phyloP scores from a whole-genome alignment of 495 filamentous ascomycete species.

The Xylaria palmicola region DNA sequence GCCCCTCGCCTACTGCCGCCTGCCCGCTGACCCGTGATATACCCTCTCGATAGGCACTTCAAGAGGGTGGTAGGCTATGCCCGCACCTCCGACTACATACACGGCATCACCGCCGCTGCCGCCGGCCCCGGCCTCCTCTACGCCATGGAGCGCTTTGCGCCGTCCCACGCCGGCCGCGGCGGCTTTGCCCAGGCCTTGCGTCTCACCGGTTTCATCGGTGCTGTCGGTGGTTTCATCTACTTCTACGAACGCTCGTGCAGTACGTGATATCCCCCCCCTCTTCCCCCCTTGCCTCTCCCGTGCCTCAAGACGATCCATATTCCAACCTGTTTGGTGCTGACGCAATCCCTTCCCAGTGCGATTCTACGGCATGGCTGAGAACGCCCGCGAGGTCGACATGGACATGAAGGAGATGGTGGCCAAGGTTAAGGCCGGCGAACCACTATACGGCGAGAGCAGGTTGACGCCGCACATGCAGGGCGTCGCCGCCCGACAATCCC shows the following conservation, averaged over 20 bases:
- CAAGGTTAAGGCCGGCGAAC: slow-evolving; percentile 86
- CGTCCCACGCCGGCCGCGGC: slow-evolving; percentile 75
- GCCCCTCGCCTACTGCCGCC: neutral
- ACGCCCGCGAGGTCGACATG: slow-evolving; percentile 85
- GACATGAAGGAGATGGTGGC: slow-evolving; percentile 98
- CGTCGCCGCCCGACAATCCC: slow-evolving; percentile 85
- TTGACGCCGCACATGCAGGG: slow-evolving; percentile 88
- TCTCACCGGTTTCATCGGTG: slow-evolving; percentile 65
- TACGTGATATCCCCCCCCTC: slow-evolving; percentile 35
- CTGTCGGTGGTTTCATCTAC: slow-evolving; percentile 72
- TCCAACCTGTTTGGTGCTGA: neutral
- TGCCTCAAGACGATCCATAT: neutral
- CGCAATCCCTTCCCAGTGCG: slow-evolving; percentile 56
- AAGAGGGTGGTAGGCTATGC: slow-evolving; percentile 85
- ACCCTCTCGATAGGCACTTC: slow-evolving; percentile 67
- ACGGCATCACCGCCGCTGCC: slow-evolving; percentile 63
- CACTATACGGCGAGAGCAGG: slow-evolving; percentile 80
- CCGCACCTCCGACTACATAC: slow-evolving; percentile 74
- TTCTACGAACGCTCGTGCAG: slow-evolving; percentile 70
- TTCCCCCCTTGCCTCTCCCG: neutral
- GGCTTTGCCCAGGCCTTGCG: slow-evolving; percentile 83
- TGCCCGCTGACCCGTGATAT: slow-evolving; percentile 7
- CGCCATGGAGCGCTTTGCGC: slow-evolving; percentile 76
- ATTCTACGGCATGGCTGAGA: slow-evolving; percentile 93
- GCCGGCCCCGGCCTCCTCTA: slow-evolving; percentile 70